Base-by-base conservation (phyloP, 2,329 filamentous ascomycete species). In the Sporothrix protearum region DNA sequence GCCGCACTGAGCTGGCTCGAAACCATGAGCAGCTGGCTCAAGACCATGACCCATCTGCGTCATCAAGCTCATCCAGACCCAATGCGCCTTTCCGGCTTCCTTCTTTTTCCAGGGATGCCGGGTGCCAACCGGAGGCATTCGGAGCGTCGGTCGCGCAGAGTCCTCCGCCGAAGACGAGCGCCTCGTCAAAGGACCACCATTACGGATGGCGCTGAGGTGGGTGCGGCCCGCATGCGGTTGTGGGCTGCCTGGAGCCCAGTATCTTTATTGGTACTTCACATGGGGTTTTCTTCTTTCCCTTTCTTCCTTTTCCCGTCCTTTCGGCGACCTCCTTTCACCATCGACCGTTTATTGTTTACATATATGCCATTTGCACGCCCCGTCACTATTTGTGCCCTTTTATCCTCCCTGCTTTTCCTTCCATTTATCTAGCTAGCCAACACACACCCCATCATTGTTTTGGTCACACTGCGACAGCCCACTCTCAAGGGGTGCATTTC, bases 161-260 rank as follows among this genome's bases (percentile, higher is more conserved):
- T n/a, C 45, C 51, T 4, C 49, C 22, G 3, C 25, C 25, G 4
- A 61, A 59, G 22, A 64, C 68, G n/a, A 66, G 49, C n/a, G 25
- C 25, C 33, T 19, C 71, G 8, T 19, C 45, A 1, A 28, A 51
- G 14, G 61, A 55, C 22, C n/a, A 33, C 28, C 28, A 45, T 33
- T 69, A 47, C 33, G 39, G 55, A 25, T 69, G 71, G 33, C 59
- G 3, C 3, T 70, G 33, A 70, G 4, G 30, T n/a, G n/a, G 45
- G 5, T 2, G 19, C 36, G 22, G 4, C 53, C 7, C n/a, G 3
- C 2, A 30, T 36, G 16, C n/a, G 25, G 25, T 14, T 14, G 19
- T 19, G 45, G 19, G 45, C 45, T 5, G 45, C 19, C 45, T 47
- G 12, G 45, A n/a, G n/a, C n/a, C n/a, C n/a, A n/a, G n/a, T n/a